phyloP scores from a whole-genome alignment of 208 protist genomes.

The Wallacemonas sp. region DNA sequence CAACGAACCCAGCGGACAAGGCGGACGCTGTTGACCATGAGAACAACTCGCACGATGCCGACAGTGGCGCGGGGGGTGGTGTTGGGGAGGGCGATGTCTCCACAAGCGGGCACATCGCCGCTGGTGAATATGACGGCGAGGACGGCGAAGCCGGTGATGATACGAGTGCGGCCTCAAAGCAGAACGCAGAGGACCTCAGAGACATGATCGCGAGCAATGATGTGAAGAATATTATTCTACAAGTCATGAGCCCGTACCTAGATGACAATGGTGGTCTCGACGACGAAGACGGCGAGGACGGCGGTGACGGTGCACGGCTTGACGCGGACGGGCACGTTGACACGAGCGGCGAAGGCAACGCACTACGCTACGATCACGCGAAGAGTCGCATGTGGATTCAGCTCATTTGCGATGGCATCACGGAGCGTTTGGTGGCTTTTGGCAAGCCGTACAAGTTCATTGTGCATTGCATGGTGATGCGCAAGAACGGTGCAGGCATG shows the following conservation, averaged over 20 bases:
- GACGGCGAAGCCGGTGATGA: conserved; percentile 26
- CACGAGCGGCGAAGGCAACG: conserved; percentile 55
- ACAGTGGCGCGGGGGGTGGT: no score
- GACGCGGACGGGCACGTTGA: conserved; percentile 35
- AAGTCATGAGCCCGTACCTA: conserved; percentile 81
- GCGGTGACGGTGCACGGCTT: conserved; percentile 29
- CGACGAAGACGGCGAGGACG: conserved; percentile 21
- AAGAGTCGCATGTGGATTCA: conserved; percentile 73
- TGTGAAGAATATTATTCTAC: conserved; percentile 89
- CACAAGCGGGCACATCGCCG: conserved; percentile 1
- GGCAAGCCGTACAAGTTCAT: conserved; percentile 89
- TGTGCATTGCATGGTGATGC: conserved; percentile 79
- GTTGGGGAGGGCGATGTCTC: no score
- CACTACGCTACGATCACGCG: conserved; percentile 80
- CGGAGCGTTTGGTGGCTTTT: conserved; percentile 74
- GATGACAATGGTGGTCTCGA: conserved; percentile 73
- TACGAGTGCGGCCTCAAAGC: conserved; percentile 9
- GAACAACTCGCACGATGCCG: no score
- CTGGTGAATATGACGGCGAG: conserved; percentile 18
- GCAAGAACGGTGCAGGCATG: conserved; percentile 80
- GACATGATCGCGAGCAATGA: conserved; percentile 69
- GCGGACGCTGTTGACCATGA: no score
- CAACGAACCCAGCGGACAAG: no score
- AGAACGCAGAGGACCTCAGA: conserved; percentile 19
- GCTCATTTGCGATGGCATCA: conserved; percentile 82